Base-by-base conservation (phyloP, 2,329 filamentous ascomycete species). In the Hypocreales sp. region DNA sequence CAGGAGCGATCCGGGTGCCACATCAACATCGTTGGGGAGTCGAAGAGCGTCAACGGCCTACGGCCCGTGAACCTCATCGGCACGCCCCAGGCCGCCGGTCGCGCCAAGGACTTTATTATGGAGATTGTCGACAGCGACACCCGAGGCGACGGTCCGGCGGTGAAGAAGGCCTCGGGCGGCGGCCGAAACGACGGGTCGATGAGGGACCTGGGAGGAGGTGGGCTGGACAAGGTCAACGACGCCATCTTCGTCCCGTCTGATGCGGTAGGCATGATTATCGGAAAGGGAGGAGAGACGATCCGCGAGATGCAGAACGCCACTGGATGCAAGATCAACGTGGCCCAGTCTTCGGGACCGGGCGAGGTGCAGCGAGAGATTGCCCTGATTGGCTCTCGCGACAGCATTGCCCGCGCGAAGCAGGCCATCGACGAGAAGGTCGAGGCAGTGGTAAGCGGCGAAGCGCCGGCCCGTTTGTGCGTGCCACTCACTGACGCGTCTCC, bases 211-310 rank as follows among this genome's bases (percentile, higher is more conserved):
- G 41, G 40, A 8, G 48, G 43, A 25, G 41, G 40, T 26, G 48
- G 41, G 16, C 48, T 49, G 15, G 77, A 80, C 39, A 87, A 86
- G 58, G 67, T 79, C 42, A 84, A 77, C 43, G 82, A 93, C 44
- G 75, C 72, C 22, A 82, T 93, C 35, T 75, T 72, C 39, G 83
- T 93, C 8, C 84, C 84, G 9, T 87, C 83, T 14, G 84, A 93
- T 48, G 79, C 84, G 5, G 84, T 93, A 29, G 84, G 84, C 34
- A 93, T 93, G 84, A 92, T 93, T 38, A 93, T 93, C 34, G 84
- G 86, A 37, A 92, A 92, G 61, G 80, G 82, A 31, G 84, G 84
- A 37, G 84, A 93, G 56, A 92, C 84, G 0, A 93, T 93, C 47
- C 83, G 86, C 38, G 82, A 92, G 40, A 92, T 93, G 77, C 84